Base-by-base conservation (phyloP, 257 asterid species). In the Rhazya stricta region DNA sequence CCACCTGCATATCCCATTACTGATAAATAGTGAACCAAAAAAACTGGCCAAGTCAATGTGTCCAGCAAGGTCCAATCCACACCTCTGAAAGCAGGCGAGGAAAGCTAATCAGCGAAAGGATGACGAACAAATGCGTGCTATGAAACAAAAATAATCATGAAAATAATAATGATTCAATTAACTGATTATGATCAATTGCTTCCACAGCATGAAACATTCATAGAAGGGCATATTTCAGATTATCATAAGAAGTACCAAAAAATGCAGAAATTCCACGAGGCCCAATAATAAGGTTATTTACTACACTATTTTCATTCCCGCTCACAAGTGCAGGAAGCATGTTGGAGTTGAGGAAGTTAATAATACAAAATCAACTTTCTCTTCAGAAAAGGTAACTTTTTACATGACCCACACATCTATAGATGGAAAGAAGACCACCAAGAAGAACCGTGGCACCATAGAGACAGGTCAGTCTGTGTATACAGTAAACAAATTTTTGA, bases 41-140 rank as follows among this genome's bases (percentile, higher is more conserved):
- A 95, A 78, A 92, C 80, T 69, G 99, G 98, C 99, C 99, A 95
- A 15, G 99, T 92, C 68, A 92, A 88, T 85, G 89, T 76, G 84
- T 95, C 99, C 73, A 95, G 90, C 84, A 88, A 85, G 82, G 91
- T 96, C 99, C 99, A 92, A 71, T 95, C 85, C 74, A 92, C 96
- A 71, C 90, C 88, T 97, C 99, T 92, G 69, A 15, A 74, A 54
- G 36, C 30, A 79, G 25, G 34, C 32, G 29, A 30, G 46, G 2
- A 34, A 65, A 29, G 25, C 21, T 21, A 19, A 11, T 23, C 16
- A 50, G 58, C 25, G 10, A 5, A 39, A 25, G 1, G 25, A 71
- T 39, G 29, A 10, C 12, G n/a, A 36, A 48, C 74, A 70, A 68
- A 69, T 8, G 46, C 12, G 25, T 10, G 1, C 29, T 2, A 25